Evolutionary conservation across 2,329 filamentous ascomycete species (phyloP), one percentile per base, ranked within the genome.

Genomic region (Cladosporium phlei): DNA sequence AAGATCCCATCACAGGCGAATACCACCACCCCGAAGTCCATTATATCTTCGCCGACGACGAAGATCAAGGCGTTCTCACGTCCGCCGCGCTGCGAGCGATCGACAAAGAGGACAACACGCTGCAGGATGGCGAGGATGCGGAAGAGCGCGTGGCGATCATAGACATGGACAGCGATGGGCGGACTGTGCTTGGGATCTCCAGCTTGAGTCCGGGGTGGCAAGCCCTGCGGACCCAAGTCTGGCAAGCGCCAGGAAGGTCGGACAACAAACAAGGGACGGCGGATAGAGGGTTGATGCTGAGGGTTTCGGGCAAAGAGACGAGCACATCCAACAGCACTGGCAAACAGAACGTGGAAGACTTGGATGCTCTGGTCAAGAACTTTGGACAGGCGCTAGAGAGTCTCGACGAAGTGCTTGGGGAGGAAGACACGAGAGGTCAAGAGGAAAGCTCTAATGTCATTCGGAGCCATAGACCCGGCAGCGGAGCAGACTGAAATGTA

Each of bases 1-100:
- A 87, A 61, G 89, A 95, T 65, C 69, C 77, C 9, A 77, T 80
- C n/a, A 83, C 79, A 7, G 77, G 80, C 57, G 79, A 86, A 35
- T 86, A 88, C 52, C 77, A 88, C 59, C 90, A 97, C 64, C 93
- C 91, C 1, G 82, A 80, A 44, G 82, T 95, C 1, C 88, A 91
- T 69, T 97, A 97, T 70, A 78, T 97, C 60, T 97, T 98, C 71
- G 80, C 80, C 57, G 90, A 97, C 66, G 93, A 97, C 67, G 89
- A 96, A 61, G 85, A 90, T 37, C 35, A 40, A 21, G 37, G 28
- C 4, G 72, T 86, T 34, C 73, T 95, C 28, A 85, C 85, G 1
- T 76, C 80, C 28, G 82, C 85, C 2, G 76, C 77, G 4, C 66
- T 83, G 49, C 72, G 74, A 25, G 73, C 74, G 16, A 63, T 82